Base-by-base conservation (phyloP, 169 alveolate species). In the Plasmodium adleri region DNA sequence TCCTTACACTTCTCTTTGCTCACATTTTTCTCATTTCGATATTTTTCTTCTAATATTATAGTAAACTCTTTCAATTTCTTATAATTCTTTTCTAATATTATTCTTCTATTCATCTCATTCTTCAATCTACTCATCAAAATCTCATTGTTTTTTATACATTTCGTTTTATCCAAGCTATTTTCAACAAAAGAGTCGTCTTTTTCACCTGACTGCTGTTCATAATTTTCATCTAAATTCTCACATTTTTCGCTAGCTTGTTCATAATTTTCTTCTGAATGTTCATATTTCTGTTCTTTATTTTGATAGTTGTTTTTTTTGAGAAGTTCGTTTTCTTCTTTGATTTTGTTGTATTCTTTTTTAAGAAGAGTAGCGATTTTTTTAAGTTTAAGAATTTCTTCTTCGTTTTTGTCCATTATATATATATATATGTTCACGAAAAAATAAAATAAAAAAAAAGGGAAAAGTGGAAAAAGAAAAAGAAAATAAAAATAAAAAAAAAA, bases 301-400 rank as follows among this genome's bases (percentile, higher is more conserved):
- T 9, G 8, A 9, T 5, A 9, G n/a, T 8, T 9, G 2, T 26
- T 32, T 47, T 26, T 78, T 45, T 85, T 85, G 5, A 85, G 52
- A 0, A 20, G 28, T 22, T 85, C 86, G 39, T 85, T 85, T 39
- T 85, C 91, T 50, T 85, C 91, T 72, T 85, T 85, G 12, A 85
- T n/a, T 52, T 85, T 85, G 59, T 85, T 85, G 59, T 86, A 85
- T 39, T 85, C 91, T 50, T 73, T 85, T n/a, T 85, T 85, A 72
- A 85, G 71, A 13, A 85, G 32, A 0, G 74, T 17, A 12, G 74
- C 91, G n/a, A 85, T 28, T 15, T 85, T 85, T 10, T 74, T 13
- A 2, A 85, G 54, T 73, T 71, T 85, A 7, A 85, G 58, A 58
- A 85, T 85, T 59, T 85, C 91, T 28, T 85, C 91, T 3, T 70